Evolutionary conservation across 768 basidiomycete species (phyloP).

Genomic region (Boletus reticulatus): DNA sequence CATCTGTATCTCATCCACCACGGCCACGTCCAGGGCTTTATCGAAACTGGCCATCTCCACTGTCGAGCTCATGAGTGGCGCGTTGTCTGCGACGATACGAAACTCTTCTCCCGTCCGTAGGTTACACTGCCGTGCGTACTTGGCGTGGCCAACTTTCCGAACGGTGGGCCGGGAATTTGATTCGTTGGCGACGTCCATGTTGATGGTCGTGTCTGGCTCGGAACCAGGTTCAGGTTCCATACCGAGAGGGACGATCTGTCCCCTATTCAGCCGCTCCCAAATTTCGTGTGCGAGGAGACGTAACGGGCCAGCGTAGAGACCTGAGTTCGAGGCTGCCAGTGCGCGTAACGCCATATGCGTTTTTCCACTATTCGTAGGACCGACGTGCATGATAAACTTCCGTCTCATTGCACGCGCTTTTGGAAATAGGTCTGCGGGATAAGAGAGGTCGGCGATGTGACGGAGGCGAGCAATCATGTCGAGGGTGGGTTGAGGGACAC

Average conservation of each 20-base stretch:
- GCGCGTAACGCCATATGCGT: conserved; percentile 91
- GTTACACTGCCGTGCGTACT: conserved; percentile 69
- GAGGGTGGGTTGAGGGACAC: conserved; percentile 35
- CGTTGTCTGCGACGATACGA: conserved; percentile 58
- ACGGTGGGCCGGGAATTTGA: conserved; percentile 23
- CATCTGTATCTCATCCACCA: conserved; percentile 98
- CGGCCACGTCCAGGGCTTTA: conserved; percentile 66
- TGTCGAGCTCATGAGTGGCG: conserved; percentile 74
- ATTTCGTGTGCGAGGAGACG: conserved; percentile 95
- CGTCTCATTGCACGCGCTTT: conserved; percentile 60
- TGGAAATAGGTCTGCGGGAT: conserved; percentile 48
- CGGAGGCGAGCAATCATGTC: conserved; percentile 38
- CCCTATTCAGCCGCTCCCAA: conserved; percentile 86
- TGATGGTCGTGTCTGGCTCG: conserved; percentile 37
- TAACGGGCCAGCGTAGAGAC: conserved; percentile 89
- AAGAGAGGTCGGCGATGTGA: conserved; percentile 39
- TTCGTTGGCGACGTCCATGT: conserved; percentile 28
- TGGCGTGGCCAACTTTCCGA: conserved; percentile 40
- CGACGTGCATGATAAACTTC: conserved; percentile 92
- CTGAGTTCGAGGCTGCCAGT: conserved; percentile 68
- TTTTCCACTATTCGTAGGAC: conserved; percentile 97
- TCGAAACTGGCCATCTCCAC: conserved; percentile 80
- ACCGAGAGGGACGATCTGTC: conserved; percentile 79
- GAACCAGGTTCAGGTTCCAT: conserved; percentile 41
- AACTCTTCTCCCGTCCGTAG: conserved; percentile 91